Evolutionary conservation across 2,329 filamentous ascomycete species (phyloP).

Genomic region (Penicillium psychrosexuale): DNA sequence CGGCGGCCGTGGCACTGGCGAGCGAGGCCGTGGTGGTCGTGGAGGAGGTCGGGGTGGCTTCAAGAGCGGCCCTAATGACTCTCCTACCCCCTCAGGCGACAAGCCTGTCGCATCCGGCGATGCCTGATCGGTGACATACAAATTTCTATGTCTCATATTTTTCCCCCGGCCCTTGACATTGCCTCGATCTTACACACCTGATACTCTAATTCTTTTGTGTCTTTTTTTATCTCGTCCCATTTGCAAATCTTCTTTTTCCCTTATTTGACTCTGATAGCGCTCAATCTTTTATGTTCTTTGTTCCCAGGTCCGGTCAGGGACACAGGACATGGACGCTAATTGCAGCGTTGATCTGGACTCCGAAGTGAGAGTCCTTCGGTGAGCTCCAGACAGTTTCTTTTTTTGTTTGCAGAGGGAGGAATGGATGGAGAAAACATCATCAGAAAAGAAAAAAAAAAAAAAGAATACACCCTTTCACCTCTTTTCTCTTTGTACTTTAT

Average conservation of each 20-base stretch:
- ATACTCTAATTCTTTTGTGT: conserved; percentile 31
- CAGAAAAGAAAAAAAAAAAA: conserved; percentile 11
- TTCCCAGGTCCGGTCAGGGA: neutral
- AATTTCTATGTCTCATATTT: conserved; percentile 13
- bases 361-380: neutral
- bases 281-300: neutral
- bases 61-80: conserved; percentile 50
- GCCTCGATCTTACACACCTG: conserved; percentile 15
- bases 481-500: conserved; percentile 32
- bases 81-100: conserved; percentile 32
- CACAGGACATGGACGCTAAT: neutral
- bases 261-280: conserved; percentile 13
- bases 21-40: conserved; percentile 58
- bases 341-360: neutral
- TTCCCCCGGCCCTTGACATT: conserved; percentile 13
- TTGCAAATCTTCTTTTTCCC: conserved; percentile 18
- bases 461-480: conserved; percentile 6
- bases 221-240: conserved; percentile 22
- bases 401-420: conserved; percentile 7
- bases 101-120: conserved; percentile 37
- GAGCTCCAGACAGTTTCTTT: conserved; percentile 5
- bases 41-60: conserved; percentile 53
- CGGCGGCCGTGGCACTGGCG: conserved; percentile 47
- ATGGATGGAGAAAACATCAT: conserved; percentile 13
- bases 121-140: conserved; percentile 24